These are phyloP conservation scores for Monilinia vaccinii-corymbosi DNA, from an alignment of 2,329 filamentous ascomycete genomes.

Conservation along the genomic window DNA sequence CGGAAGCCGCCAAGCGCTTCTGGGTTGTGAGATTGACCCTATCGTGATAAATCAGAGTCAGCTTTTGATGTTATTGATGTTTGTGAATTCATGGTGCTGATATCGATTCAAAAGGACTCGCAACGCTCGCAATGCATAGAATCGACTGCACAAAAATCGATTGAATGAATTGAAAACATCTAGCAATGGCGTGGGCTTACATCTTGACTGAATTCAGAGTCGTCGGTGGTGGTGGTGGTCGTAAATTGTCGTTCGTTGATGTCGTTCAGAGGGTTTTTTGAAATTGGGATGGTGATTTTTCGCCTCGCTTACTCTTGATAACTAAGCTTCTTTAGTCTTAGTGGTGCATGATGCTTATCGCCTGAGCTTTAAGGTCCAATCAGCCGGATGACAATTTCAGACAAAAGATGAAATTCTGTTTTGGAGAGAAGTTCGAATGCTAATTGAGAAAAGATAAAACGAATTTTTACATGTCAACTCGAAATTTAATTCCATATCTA, in stretches of 20 bases:
- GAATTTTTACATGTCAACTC: not conserved
- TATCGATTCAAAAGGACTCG: not conserved
- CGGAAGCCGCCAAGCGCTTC: constrained; percentile 98
- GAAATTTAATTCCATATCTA: not conserved
- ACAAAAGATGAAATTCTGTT: no score
- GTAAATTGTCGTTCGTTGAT: constrained; percentile 24
- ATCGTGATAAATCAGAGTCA: constrained; percentile 30
- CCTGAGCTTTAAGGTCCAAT: no score
- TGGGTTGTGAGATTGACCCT: constrained; percentile 99
- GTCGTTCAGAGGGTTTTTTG: not conserved
- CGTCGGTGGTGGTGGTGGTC: constrained; percentile 28
- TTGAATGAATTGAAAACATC: constrained; percentile 3
- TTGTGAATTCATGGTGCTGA: constrained; percentile 1
- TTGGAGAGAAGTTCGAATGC: no score
- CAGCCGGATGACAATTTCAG: no score
- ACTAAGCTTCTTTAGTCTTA: no score
- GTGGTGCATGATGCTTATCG: no score
- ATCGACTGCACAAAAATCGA: constrained; percentile 2
- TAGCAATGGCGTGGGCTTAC: constrained; percentile 19
- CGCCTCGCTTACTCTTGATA: not conserved
- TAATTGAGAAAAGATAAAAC: no score
- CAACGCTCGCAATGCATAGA: not conserved
- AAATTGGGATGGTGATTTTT: not conserved
- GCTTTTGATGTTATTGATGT: constrained; percentile 12
- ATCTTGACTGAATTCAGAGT: constrained; percentile 28